phyloP scores from a whole-genome alignment of 805 yeast genomes.

The Kodamaea lidongshanica region DNA sequence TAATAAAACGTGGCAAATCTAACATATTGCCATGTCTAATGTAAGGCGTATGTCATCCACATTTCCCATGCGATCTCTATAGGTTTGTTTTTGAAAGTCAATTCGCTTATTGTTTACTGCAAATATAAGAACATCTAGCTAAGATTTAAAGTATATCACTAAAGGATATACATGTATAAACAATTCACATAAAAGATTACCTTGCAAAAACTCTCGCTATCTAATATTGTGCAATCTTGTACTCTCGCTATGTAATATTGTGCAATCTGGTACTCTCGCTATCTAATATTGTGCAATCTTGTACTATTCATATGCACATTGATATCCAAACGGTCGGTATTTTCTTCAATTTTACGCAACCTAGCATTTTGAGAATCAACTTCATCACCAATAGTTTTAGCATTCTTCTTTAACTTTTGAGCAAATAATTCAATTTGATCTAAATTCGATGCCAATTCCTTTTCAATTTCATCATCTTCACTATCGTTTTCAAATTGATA shows the following conservation, averaged over 20 bases:
- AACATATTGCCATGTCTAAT: no score
- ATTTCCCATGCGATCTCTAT: no score
- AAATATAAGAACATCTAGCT: no score
- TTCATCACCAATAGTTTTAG: slow-evolving; percentile 68
- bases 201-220: no score
- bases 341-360: slow-evolving; percentile 69
- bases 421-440: slow-evolving; percentile 70
- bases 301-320: slow-evolving; percentile 73
- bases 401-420: slow-evolving; percentile 64
- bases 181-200: no score
- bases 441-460: slow-evolving; percentile 76
- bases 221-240: not conserved
- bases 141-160: no score
- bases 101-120: no score
- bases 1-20: no score
- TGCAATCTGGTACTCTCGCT: slow-evolving; percentile 30
- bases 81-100: no score
- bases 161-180: no score
- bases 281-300: slow-evolving; percentile 52
- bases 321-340: slow-evolving; percentile 78
- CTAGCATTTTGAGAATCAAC: slow-evolving; percentile 72
- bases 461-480: slow-evolving; percentile 90
- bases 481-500: slow-evolving; percentile 85
- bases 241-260: no score
- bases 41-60: no score